Evolutionary conservation across 768 basidiomycete genomes (phyloP), one percentile per base, ranked within the genome.

Genomic region (Hysterangium stoloniferum): DNA sequence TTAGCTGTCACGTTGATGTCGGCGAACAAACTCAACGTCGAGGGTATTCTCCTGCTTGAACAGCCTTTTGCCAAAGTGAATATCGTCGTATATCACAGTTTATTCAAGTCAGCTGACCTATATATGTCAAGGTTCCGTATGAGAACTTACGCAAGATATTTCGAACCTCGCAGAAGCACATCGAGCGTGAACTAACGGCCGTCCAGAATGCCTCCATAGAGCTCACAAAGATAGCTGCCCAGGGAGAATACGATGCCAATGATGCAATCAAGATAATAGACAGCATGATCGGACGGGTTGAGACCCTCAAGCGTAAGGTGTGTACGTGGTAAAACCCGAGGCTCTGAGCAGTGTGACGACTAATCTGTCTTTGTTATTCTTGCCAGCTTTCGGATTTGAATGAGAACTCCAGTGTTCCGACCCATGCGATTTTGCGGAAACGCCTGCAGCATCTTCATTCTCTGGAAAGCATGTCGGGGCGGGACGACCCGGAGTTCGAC

Each of bases 141-240:
- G 91, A 94, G 69, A 86, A 86, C 58, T 87, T 90, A 60, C 82
- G 87, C 58, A 88, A 86, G 66, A 75, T 84, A n/a, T 93, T 94
- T 61, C 80, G 90, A 29, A 76, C 82, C 15, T 81, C 84, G 0
- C 88, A 91, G 63, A 81, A 80, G 67, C 75, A 81, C 54, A 80
- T 91, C 48, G 91, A 94, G 65, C 80, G 84, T 52, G 90, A 93
- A 59, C 64, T 87, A 35, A 75, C 73, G 13, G 70, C 75, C 24
- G 70, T 86, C 12, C 80, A 82, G 56, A 68, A 71, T 22, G 57
- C 72, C 19, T 68, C 80, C 4, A 73, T 66, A 35, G 87, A 92
- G 27, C 68, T 92, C n/a, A 71, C 69, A 17, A 75, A 70, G 43
- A 67, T 72, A 46, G 65, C 68, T 4, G 64, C 68, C 13, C 58